Evolutionary conservation across 2,329 filamentous ascomycete genomes (phyloP).

Genomic region (Aspergillus ochraceus): DNA sequence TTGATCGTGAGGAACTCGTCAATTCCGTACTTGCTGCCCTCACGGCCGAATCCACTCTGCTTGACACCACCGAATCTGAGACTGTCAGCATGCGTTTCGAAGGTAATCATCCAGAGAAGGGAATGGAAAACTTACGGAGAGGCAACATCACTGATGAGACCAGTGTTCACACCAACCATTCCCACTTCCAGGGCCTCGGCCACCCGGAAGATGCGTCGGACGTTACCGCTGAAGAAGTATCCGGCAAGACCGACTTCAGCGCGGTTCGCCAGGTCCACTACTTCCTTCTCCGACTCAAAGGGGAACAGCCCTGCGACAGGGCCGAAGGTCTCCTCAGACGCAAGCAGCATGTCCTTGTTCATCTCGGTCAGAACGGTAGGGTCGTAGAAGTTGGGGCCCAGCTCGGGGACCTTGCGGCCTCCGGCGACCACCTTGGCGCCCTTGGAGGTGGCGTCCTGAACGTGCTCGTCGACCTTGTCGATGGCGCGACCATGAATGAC

Average conservation of each 20-base stretch:
- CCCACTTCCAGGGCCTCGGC: slow-evolving; percentile 57
- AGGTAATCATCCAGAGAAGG: not conserved
- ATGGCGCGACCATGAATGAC: slow-evolving; percentile 77
- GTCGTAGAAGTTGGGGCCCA: slow-evolving; percentile 84
- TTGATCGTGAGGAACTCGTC: slow-evolving; percentile 76
- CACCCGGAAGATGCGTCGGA: slow-evolving; percentile 60
- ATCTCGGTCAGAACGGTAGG: slow-evolving; percentile 87
- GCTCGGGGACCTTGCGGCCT: slow-evolving; percentile 69
- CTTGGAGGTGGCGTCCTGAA: slow-evolving; percentile 74
- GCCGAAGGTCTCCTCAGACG: slow-evolving; percentile 90
- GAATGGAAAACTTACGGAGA: slow-evolving; percentile 41
- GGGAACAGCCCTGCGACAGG: slow-evolving; percentile 87
- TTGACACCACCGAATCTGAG: slow-evolving; percentile 76
- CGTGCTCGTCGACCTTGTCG: slow-evolving; percentile 75
- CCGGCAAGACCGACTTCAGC: slow-evolving; percentile 86
- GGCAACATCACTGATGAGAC: slow-evolving; percentile 57
- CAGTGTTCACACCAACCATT: slow-evolving; percentile 69
- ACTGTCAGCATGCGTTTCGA: slow-evolving; percentile 15
- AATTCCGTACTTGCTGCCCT: slow-evolving; percentile 75
- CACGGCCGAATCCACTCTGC: slow-evolving; percentile 76
- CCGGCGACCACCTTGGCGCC: slow-evolving; percentile 74
- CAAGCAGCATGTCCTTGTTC: slow-evolving; percentile 80
- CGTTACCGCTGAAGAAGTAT: slow-evolving; percentile 79
- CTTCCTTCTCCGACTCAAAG: slow-evolving; percentile 86
- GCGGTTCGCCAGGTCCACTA: slow-evolving; percentile 77